Base-by-base conservation (phyloP, 2,329 filamentous ascomycete species). In the Penicillium sp. region DNA sequence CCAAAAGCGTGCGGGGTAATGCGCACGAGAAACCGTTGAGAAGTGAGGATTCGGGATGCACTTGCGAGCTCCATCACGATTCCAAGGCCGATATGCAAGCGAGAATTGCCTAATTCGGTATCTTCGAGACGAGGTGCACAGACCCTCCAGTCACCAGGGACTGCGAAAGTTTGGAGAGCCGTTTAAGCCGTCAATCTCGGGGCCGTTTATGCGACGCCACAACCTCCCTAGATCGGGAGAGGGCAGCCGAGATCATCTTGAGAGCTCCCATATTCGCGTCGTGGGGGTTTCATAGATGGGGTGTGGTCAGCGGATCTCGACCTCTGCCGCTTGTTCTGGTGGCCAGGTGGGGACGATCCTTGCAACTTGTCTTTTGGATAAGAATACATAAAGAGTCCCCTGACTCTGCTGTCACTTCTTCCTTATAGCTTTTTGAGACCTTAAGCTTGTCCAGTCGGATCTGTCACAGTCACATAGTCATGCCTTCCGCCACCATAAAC, bases 71-170 rank as follows among this genome's bases (percentile, higher is more conserved):
- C 14, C 31, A 52, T 51, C 31, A 19, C 54, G 27, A 46, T 46
- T 39, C 18, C 39, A 31, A 49, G 50, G 24, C 35, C 50, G 55
- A 54, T 14, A 50, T 24, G 22, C 41, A 27, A 35, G 22, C 43
- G 22, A 22, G 27, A 49, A 50, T 49, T 58, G 41, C 55, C 55
- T 52, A 41, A 58, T 47, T 16, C 16, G 50, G 55, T 40, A 58
- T 52, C 41, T 43, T 57, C 55, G 55, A 57, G 55, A 49, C 55
- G 55, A 58, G 55, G 50, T 58, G 35, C 49, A 39, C 55, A 6
- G 40, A 51, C 39, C 55, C 33, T 36, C n/a, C 11, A 13, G 31
- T 6, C 49, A 49, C 49, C 9, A 16, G 47, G 18, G 18, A 7
- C 40, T 41, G 31, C 40, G 19, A 58, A 58, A 58, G 27, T 35